phyloP scores from a whole-genome alignment of 495 filamentous ascomycete genomes.

The Penicillium alfredii region DNA sequence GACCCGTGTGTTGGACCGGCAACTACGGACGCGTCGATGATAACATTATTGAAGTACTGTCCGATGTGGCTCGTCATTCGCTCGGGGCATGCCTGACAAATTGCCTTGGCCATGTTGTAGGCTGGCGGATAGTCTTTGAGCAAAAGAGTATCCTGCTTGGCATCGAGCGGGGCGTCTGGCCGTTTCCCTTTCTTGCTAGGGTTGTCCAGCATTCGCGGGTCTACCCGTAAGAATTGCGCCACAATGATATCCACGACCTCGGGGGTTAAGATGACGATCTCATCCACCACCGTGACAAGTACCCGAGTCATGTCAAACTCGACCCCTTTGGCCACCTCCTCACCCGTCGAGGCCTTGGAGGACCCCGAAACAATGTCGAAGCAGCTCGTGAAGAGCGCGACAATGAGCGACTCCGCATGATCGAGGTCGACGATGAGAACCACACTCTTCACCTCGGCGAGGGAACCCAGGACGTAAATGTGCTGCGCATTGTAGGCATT shows the following conservation, averaged over 20 bases:
- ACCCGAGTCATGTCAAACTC: conserved; percentile 87
- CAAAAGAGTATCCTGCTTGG: conserved; percentile 71
- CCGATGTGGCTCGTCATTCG: conserved; percentile 91
- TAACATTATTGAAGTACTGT: conserved; percentile 95
- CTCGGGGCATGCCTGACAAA: conserved; percentile 85
- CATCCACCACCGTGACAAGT: conserved; percentile 79
- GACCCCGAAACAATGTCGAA: conserved; percentile 89
- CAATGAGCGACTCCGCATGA: conserved; percentile 65
- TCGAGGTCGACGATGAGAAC: conserved; percentile 89
- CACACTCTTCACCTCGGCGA: conserved; percentile 90
- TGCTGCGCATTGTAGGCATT: conserved; percentile 91
- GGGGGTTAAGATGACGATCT: conserved; percentile 69
- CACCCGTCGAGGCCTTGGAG: conserved; percentile 64
- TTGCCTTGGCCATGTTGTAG: conserved; percentile 91
- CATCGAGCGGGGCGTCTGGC: conserved; percentile 51
- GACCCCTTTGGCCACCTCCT: conserved; percentile 80
- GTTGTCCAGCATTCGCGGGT: conserved; percentile 50
- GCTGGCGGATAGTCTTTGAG: conserved; percentile 83
- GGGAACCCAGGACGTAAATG: conserved; percentile 78
- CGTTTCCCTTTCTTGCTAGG: conserved; percentile 52
- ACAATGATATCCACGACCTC: conserved; percentile 91
- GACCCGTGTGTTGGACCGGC: conserved; percentile 28
- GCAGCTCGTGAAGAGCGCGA: conserved; percentile 74
- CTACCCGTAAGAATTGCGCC: conserved; percentile 87
- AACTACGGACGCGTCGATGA: conserved; percentile 71